Base-by-base conservation (phyloP, 1,284 basidiomycete genomes). In the Pseudomicrostroma phylloplanum region DNA sequence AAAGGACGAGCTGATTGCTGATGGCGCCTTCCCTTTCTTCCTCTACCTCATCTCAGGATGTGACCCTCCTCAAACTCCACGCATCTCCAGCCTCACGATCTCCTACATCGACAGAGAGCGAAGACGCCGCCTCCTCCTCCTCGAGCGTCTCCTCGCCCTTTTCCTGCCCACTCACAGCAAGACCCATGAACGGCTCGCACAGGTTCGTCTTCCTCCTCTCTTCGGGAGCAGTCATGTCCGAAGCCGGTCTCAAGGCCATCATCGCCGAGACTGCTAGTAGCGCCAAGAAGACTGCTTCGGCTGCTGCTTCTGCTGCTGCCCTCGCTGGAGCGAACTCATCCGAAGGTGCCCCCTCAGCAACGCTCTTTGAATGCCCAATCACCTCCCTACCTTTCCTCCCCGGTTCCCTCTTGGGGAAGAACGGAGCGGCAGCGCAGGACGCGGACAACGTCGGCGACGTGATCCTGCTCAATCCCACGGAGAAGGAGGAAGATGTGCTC, bases 201-300 rank as follows among this genome's bases (percentile, higher is more conserved):
- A 66, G 67, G 12, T 77, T 74, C 55, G 67, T 78, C 42, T 78
- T 73, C 59, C 59, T 79, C 3, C 51, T 19, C 51, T 15, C 51
- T 7, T 76, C 72, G 49, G 76, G 77, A 0, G 75, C 73, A 62
- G 72, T 69, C 2, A 61, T 79, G 62, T 72, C 68, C 57, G 67
- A 68, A 42, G 65, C 63, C 4, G 76, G 77, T 9, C 60, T 79
- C 7, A 64, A 65, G 3, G 64, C 68, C 21, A 56, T 64, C 30
- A 58, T 60, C 51, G 36, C 61, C n/a, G 58, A 60, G 42, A 36
- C 30, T 36, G 9, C 30, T 9, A 4, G 4, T 36, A 36, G 30
- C 30, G 30, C 30, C 30, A 36, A 36, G 9, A 36, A 36, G 30
- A 36, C 30, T 36, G 58, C 40, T 12, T 54, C 56, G 6, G 40